phyloP scores from a whole-genome alignment of 768 basidiomycete genomes.

The Kwoniella newhampshirensis region DNA sequence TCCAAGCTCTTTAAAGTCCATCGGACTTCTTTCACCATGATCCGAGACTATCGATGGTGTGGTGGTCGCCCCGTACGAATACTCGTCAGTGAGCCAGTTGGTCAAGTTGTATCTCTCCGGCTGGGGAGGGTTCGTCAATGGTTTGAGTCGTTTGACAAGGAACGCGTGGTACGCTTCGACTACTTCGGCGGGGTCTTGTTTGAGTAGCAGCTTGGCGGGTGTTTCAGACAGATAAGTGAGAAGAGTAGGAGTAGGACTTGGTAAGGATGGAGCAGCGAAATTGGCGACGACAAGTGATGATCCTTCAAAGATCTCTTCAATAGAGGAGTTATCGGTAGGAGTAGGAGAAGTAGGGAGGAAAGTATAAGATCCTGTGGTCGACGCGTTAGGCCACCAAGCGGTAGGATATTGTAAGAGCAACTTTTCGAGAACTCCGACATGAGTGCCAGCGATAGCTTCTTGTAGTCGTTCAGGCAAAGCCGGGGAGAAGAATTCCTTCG shows the following conservation, averaged over 20 bases:
- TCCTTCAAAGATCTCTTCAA: slow-evolving; percentile 37
- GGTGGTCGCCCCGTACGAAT: slow-evolving; percentile 53
- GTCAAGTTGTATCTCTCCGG: slow-evolving; percentile 44
- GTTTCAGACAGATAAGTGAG: slow-evolving; percentile 50
- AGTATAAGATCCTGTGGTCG: slow-evolving; percentile 43
- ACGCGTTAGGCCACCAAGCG: slow-evolving; percentile 50
- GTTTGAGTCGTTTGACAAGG: slow-evolving; percentile 34
- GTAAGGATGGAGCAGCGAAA: slow-evolving; percentile 31
- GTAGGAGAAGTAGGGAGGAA: slow-evolving; percentile 39
- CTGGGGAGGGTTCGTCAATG: background rate
- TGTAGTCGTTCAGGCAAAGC: slow-evolving; percentile 27
- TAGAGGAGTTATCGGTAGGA: slow-evolving; percentile 17
- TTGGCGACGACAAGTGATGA: slow-evolving; percentile 42
- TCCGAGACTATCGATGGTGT: slow-evolving; percentile 45
- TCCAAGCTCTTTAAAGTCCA: slow-evolving; percentile 54
- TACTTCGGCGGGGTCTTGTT: slow-evolving; percentile 28
- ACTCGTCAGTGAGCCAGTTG: slow-evolving; percentile 52
- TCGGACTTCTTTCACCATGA: slow-evolving; percentile 41
- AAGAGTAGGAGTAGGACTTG: slow-evolving; percentile 36
- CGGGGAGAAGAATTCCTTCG: slow-evolving; percentile 34
- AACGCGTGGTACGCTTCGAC: slow-evolving; percentile 40
- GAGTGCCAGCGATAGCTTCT: slow-evolving; percentile 33
- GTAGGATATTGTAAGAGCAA: slow-evolving; percentile 40
- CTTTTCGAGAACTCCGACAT: slow-evolving; percentile 50
- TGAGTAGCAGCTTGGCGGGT: slow-evolving; percentile 37